Evolutionary conservation across 192 early-diverging fungal genomes (phyloP).

Genomic region (Diversispora epigaea): DNA sequence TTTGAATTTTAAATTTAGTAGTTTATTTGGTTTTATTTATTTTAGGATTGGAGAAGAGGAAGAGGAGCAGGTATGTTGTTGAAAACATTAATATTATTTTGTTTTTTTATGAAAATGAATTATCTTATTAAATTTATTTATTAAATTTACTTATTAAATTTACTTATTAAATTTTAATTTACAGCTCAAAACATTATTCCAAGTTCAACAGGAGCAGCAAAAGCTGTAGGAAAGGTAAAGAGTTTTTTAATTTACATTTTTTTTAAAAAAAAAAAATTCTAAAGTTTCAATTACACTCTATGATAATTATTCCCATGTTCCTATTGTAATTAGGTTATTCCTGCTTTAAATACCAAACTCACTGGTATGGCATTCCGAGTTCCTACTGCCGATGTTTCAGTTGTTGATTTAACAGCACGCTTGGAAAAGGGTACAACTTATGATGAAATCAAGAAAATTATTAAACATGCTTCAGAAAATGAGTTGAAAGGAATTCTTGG

Average conservation of each 20-base stretch:
- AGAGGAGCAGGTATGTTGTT: constrained; percentile 68
- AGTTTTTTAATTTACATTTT: not conserved
- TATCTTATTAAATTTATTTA: constrained; percentile 64
- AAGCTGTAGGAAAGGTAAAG: constrained; percentile 88
- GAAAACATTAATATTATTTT: constrained; percentile 77
- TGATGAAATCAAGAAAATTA: constrained; percentile 81
- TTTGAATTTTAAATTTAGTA: not conserved
- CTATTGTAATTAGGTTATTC: constrained; percentile 65
- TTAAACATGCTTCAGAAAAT: constrained; percentile 82
- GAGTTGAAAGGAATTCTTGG: constrained; percentile 85
- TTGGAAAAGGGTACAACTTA: constrained; percentile 88
- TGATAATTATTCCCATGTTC: no score
- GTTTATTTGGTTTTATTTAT: not conserved
- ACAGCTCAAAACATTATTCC: constrained; percentile 97
- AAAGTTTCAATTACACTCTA: no score
- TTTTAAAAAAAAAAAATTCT: not conserved
- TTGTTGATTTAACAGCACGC: constrained; percentile 95
- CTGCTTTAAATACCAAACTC: constrained; percentile 89
- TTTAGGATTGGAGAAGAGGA: constrained; percentile 89
- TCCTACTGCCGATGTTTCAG: constrained; percentile 87
- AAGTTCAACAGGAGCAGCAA: constrained; percentile 96
- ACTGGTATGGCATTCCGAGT: constrained; percentile 99
- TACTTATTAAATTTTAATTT: constrained; percentile 78
- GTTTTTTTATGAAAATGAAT: constrained; percentile 79
- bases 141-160: constrained; percentile 77